Conservation (phyloP, 2,329 filamentous ascomycete genomes). For the Westerdykella aurantiaca region DNA sequence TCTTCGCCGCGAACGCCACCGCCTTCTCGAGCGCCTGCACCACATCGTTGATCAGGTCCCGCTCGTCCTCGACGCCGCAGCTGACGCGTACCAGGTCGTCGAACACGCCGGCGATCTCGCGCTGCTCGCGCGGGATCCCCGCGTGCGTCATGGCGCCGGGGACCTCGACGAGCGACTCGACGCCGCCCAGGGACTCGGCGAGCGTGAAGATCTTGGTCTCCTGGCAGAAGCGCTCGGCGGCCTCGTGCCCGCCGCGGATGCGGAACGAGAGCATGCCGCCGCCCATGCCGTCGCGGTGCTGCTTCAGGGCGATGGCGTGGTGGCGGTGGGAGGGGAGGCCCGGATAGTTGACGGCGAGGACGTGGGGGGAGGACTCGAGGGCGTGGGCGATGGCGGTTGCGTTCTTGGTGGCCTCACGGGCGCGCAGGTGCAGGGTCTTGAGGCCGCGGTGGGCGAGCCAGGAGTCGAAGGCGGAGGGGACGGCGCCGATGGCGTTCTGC, state of each 20-base stretch:
- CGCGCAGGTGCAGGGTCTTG: constrained; percentile 93
- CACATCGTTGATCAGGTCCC: constrained; percentile 77
- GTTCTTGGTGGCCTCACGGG: constrained; percentile 76
- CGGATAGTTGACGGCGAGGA: constrained; percentile 91
- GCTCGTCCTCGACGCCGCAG: constrained; percentile 87
- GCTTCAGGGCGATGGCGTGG: constrained; percentile 74
- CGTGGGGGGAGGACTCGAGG: constrained; percentile 72
- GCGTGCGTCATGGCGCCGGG: constrained; percentile 96
- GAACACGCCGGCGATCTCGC: constrained; percentile 88
- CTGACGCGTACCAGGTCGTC: constrained; percentile 91
- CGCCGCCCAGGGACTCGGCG: constrained; percentile 84
- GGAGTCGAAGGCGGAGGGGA: constrained; percentile 91
- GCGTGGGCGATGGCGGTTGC: constrained; percentile 70
- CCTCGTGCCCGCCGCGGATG: constrained; percentile 76
- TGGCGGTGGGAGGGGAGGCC: constrained; percentile 84
- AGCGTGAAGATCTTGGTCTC: constrained; percentile 84
- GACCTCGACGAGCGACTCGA: constrained; percentile 87
- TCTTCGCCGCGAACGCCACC: constrained; percentile 40
- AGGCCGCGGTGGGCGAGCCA: constrained; percentile 97
- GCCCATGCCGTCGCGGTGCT: constrained; percentile 90
- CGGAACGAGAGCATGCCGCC: constrained; percentile 98
- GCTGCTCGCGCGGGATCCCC: constrained; percentile 82
- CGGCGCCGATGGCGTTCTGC: constrained; percentile 94
- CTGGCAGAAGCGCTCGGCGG: constrained; percentile 90
- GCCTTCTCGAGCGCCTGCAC: constrained; percentile 76